These are phyloP conservation scores for Exophiala dermatitidis DNA, from an alignment of 2,329 filamentous ascomycete species.

Conservation along the genomic window DNA sequence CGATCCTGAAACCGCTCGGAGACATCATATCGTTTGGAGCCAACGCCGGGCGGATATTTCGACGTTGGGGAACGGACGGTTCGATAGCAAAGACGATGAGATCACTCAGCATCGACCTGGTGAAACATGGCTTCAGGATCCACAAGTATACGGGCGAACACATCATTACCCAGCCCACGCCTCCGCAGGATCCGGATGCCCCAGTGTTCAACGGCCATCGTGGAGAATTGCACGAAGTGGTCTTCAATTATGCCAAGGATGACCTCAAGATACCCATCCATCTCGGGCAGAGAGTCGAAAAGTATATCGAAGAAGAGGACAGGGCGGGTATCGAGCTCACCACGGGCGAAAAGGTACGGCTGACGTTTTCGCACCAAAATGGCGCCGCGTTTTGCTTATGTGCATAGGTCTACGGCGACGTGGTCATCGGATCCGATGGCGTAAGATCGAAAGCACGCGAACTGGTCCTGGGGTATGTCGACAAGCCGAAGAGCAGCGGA, in stretches of 20 bases:
- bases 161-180: conserved; percentile 49
- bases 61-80: conserved; percentile 48
- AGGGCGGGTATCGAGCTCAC: conserved; percentile 48
- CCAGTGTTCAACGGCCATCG: conserved; percentile 56
- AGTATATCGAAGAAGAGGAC: conserved; percentile 50
- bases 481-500: conserved; percentile 30
- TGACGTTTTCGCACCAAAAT: not conserved
- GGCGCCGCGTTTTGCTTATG: not conserved
- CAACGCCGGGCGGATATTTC: conserved; percentile 55
- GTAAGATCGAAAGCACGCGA: conserved; percentile 21
- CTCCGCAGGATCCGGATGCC: conserved; percentile 40
- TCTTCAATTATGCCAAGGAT: conserved; percentile 52
- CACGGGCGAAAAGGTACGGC: conserved; percentile 39
- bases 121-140: conserved; percentile 52
- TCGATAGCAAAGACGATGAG: conserved; percentile 43
- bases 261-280: conserved; percentile 51
- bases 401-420: conserved; percentile 10
- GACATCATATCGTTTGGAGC: conserved; percentile 58
- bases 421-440: conserved; percentile 21
- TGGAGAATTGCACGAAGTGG: conserved; percentile 54
- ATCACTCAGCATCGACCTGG: conserved; percentile 47
- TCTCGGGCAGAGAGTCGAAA: conserved; percentile 44
- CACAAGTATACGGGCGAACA: conserved; percentile 57
- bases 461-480: conserved; percentile 29
- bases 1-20: conserved; percentile 51